phyloP scores from a whole-genome alignment of 257 asterid genomes.

The Solanum habrochaites region DNA sequence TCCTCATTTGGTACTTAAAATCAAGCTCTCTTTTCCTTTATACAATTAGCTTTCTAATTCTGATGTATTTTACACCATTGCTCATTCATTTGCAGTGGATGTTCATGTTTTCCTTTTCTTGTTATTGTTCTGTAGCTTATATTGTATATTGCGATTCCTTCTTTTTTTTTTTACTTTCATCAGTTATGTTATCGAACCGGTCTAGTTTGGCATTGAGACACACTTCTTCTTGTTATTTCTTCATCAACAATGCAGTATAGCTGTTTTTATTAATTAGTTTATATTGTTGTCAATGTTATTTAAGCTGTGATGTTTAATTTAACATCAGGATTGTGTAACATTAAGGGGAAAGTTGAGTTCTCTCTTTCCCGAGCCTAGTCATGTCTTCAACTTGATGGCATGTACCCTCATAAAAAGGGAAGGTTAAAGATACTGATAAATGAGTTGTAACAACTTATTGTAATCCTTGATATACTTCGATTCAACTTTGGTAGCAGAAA shows the following conservation, averaged over 20 bases:
- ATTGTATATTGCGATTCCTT: too few relatives aligned
- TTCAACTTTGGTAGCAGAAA: not conserved
- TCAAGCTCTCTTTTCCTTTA: not conserved
- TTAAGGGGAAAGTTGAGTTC: not conserved
- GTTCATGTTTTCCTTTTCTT: not conserved
- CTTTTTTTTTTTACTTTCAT: not conserved
- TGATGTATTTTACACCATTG: not conserved
- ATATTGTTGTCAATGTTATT: not conserved
- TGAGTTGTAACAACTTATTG: not conserved
- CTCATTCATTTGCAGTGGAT: not conserved
- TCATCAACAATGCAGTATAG: not conserved
- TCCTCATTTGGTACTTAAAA: constrained; percentile 64
- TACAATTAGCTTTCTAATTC: not conserved
- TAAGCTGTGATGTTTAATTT: not conserved
- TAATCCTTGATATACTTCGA: not conserved
- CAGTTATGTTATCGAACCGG: not conserved
- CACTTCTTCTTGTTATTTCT: not conserved
- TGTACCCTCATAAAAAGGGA: not conserved
- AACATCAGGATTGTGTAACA: not conserved
- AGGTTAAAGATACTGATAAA: not conserved
- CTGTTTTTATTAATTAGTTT: not conserved
- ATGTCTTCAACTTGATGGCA: not conserved
- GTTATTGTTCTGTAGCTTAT: not conserved
- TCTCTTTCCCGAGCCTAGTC: not conserved
- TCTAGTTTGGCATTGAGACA: not conserved